phyloP scores from a whole-genome alignment of 106 monocot species.

The Dendrobium officinale region DNA sequence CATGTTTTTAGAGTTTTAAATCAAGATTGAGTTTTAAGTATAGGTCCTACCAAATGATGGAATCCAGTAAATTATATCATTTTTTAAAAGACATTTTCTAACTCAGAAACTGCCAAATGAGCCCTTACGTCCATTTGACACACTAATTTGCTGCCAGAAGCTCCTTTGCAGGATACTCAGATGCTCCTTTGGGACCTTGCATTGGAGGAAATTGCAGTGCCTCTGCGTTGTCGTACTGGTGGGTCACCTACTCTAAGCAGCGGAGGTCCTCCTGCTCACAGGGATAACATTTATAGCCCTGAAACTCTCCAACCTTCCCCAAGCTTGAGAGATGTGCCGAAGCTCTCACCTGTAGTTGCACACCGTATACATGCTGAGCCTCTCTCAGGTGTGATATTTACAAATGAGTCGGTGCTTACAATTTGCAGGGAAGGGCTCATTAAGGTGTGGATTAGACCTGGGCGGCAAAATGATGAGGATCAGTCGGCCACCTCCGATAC shows the following conservation, averaged over 20 bases:
- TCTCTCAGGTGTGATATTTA: constrained; percentile 69
- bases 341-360: constrained; percentile 79
- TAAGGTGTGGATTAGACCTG: constrained; percentile 81
- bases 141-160: too few relatives aligned
- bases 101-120: too few relatives aligned
- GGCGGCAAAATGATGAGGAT: constrained; percentile 20
- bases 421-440: constrained; percentile 77
- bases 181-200: constrained; percentile 88
- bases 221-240: constrained; percentile 61
- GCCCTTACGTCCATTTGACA: too few relatives aligned
- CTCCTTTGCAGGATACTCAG: constrained; percentile 59
- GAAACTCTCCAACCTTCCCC: constrained; percentile 84
- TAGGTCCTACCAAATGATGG: too few relatives aligned
- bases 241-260: constrained; percentile 83
- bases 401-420: constrained; percentile 65
- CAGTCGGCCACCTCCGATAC: constrained; percentile 32
- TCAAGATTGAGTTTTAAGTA: too few relatives aligned
- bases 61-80: too few relatives aligned
- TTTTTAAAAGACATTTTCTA: too few relatives aligned
- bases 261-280: constrained; percentile 52
- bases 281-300: constrained; percentile 54
- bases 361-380: constrained; percentile 81
- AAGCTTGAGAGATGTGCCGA: constrained; percentile 87
- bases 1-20: too few relatives aligned
- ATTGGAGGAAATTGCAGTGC: constrained; percentile 81